Evolutionary conservation across 108 stramenopile genomes (phyloP), one percentile per base, ranked within the genome.

Genomic region (Pseudonitzschia delicatissima): DNA sequence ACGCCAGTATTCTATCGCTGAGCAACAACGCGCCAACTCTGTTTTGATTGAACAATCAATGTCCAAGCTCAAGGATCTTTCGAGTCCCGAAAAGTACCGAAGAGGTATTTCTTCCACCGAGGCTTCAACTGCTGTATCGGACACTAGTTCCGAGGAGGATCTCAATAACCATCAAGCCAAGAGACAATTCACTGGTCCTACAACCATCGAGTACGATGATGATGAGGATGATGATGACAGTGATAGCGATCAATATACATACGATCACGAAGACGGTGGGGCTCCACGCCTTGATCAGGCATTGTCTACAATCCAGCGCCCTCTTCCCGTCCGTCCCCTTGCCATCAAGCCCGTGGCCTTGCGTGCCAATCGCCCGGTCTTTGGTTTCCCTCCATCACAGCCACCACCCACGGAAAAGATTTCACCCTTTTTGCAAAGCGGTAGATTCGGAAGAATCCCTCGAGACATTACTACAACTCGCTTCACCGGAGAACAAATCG

Each of bases 281-380:
- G 15, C 8, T 27, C 26, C 29, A 36, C n/a, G 13, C 8, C 17
- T 4, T 23, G 23, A 23, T 17, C 20, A 48, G 23, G 23, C 0
- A 23, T 8, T 6, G 3, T 8, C 21, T 7, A 21, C 7, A 18
- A 21, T 48, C 1, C 59, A 60, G 8, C 39, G 26, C 0, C 60
- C 37, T 21, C 5, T 40, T 9, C 28, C 69, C n/a, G 21, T 69
- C 23, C 45, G 47, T 2, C 70, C 70, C 6, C 5, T 45, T 11
- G 52, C 37, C 27, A 37, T 71, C 1, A 62, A 51, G 12, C 70
- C 70, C 36, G 23, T 71, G 51, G 70, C 53, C 34, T 20, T 71
- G 35, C 70, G 70, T 13, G 45, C 69, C 23, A 29, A 45, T 44
- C 55, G 57, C 8, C 39, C 67, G 11, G 27, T n/a, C n/a, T 33